A percentile compares a stretch with the other conserved stretches of the same genome.
Evolutionary conservation across 2,329 filamentous ascomycete species (phyloP).

Genomic region (Alternaria alternata): DNA sequence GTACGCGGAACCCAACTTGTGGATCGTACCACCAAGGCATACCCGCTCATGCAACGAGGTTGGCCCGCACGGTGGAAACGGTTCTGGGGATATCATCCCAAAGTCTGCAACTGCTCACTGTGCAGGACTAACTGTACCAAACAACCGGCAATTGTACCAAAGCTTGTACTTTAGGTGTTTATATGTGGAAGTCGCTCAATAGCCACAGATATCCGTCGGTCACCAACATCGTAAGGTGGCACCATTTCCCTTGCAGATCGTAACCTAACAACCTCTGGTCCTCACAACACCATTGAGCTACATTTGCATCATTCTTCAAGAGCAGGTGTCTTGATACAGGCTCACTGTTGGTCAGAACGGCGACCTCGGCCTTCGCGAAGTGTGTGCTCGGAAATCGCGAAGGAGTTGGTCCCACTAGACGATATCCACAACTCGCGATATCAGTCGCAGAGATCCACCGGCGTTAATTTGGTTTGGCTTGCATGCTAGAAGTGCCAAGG

Average conservation of each 20-base stretch:
- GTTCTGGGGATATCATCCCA: background rate
- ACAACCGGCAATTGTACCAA: no score
- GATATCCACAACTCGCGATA: background rate
- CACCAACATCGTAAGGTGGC: background rate
- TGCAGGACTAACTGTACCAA: background rate
- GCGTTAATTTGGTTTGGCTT: slow-evolving; percentile 1
- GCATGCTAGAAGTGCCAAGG: background rate
- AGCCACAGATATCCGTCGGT: background rate
- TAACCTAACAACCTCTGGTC: background rate
- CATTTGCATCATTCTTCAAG: background rate
- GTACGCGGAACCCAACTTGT: background rate
- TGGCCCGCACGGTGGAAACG: background rate
- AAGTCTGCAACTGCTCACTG: background rate
- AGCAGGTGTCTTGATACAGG: background rate
- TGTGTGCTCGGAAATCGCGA: background rate
- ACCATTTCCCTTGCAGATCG: background rate
- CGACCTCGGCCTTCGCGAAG: background rate
- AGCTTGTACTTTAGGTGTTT: no score
- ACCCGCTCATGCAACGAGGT: background rate
- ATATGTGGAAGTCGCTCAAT: background rate
- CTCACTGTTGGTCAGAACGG: background rate
- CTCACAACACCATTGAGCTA: background rate
- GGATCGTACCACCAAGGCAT: background rate
- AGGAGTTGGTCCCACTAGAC: background rate
- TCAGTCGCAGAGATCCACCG: background rate